phyloP scores from a whole-genome alignment of 208 protist genomes.

The Giardia muris region DNA sequence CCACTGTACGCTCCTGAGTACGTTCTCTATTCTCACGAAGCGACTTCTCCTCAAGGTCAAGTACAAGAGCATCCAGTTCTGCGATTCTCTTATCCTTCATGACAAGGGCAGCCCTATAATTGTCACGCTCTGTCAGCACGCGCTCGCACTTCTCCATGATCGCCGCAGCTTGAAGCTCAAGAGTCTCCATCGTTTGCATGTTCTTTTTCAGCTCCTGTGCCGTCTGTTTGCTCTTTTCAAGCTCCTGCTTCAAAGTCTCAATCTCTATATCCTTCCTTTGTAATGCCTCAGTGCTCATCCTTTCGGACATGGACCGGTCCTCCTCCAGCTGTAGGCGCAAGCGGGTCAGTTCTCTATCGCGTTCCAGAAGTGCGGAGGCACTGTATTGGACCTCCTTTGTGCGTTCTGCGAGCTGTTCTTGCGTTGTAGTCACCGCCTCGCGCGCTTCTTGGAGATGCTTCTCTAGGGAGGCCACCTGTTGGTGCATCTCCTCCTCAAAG shows the following conservation, averaged over 20 bases:
- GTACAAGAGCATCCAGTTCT: neutral
- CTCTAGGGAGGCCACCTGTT: neutral
- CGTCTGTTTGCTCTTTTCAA: neutral
- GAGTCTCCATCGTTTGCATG: neutral
- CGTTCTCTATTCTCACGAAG: neutral
- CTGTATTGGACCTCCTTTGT: neutral
- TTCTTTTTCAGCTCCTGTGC: neutral
- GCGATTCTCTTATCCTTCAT: neutral
- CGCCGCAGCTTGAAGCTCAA: neutral
- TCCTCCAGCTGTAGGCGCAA: too few species aligned
- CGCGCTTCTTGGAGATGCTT: neutral
- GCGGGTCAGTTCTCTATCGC: neutral
- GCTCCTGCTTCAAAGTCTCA: neutral
- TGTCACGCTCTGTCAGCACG: neutral
- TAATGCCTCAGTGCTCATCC: neutral
- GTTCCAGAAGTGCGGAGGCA: neutral
- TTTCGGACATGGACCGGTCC: too few species aligned
- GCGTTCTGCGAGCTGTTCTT: neutral
- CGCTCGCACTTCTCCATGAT: neutral
- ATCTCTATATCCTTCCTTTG: neutral
- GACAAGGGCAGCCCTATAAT: neutral
- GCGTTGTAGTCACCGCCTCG: neutral
- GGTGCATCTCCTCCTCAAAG: neutral
- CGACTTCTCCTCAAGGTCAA: neutral
- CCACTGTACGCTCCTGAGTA: neutral